These are phyloP conservation scores for Suillus cothurnatus DNA, from an alignment of 768 basidiomycete species.

Conservation along the genomic window DNA sequence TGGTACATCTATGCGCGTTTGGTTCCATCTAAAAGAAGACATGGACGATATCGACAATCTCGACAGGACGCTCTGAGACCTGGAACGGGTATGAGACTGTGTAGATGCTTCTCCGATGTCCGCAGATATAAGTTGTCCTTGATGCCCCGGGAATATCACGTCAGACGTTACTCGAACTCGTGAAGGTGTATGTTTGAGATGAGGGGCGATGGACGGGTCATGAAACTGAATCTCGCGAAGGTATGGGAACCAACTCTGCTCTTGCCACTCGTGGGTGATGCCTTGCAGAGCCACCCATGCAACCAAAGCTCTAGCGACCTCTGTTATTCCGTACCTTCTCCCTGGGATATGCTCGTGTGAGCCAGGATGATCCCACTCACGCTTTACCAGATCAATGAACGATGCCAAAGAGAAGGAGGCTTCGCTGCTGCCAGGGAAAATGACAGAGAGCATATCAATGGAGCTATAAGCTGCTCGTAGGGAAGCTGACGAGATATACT, in stretches of 20 bases:
- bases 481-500: conserved; percentile 76
- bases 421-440: conserved; percentile 77
- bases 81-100: conserved; percentile 31
- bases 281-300: conserved; percentile 83
- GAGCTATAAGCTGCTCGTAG: conserved; percentile 75
- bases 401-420: conserved; percentile 80
- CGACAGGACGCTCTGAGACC: conserved; percentile 30
- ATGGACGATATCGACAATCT: conserved; percentile 30
- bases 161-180: conserved; percentile 74
- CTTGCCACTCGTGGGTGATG: conserved; percentile 81
- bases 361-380: conserved; percentile 68
- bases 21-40: conserved; percentile 27
- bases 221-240: conserved; percentile 69
- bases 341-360: conserved; percentile 55
- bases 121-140: conserved; percentile 77
- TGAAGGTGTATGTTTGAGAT: conserved; percentile 42
- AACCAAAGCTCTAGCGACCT: conserved; percentile 69
- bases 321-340: conserved; percentile 62
- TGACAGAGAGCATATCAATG: conserved; percentile 69
- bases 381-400: conserved; percentile 77
- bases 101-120: conserved; percentile 70
- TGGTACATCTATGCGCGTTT: conserved; percentile 23
- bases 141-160: conserved; percentile 62
- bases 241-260: conserved; percentile 65
- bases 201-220: conserved; percentile 39